Conservation (phyloP, 1,139 yeast species). For the Suhomyces wounanorum region DNA sequence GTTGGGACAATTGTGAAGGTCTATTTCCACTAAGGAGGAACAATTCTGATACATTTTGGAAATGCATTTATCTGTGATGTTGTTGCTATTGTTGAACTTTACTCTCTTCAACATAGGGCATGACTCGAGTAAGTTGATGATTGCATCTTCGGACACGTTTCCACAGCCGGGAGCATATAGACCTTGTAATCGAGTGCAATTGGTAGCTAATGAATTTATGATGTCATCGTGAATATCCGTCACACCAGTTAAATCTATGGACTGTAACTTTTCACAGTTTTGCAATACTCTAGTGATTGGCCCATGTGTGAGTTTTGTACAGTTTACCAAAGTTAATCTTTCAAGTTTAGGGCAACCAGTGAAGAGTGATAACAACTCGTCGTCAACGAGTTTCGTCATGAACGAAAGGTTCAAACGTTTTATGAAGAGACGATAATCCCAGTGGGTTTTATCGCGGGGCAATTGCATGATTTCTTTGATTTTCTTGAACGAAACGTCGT, state of each 20-base stretch:
- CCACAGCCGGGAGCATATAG: constrained; percentile 87
- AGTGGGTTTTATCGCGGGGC: constrained; percentile 52
- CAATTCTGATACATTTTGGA: constrained; percentile 65
- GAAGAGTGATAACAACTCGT: constrained; percentile 56
- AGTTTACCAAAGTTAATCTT: constrained; percentile 81
- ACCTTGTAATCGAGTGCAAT: constrained; percentile 83
- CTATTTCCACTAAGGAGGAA: constrained; percentile 83
- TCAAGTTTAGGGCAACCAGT: constrained; percentile 76
- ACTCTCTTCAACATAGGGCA: constrained; percentile 83
- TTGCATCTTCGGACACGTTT: constrained; percentile 63
- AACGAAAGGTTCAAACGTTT: constrained; percentile 80
- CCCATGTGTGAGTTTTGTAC: constrained; percentile 61
- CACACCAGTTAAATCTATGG: constrained; percentile 91
- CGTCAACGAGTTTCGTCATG: constrained; percentile 68
- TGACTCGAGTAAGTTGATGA: constrained; percentile 56
- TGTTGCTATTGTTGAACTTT: constrained; percentile 71
- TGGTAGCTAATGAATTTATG: constrained; percentile 64
- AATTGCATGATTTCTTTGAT: constrained; percentile 57
- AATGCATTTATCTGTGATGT: constrained; percentile 71
- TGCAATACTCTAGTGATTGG: constrained; percentile 64
- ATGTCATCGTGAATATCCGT: constrained; percentile 66
- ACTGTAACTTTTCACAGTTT: constrained; percentile 72
- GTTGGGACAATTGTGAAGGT: constrained; percentile 78
- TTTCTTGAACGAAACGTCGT: constrained; percentile 50
- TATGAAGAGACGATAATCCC: constrained; percentile 74